phyloP scores from a whole-genome alignment of 495 filamentous ascomycete genomes.

The Aspergillus avenaceus region DNA sequence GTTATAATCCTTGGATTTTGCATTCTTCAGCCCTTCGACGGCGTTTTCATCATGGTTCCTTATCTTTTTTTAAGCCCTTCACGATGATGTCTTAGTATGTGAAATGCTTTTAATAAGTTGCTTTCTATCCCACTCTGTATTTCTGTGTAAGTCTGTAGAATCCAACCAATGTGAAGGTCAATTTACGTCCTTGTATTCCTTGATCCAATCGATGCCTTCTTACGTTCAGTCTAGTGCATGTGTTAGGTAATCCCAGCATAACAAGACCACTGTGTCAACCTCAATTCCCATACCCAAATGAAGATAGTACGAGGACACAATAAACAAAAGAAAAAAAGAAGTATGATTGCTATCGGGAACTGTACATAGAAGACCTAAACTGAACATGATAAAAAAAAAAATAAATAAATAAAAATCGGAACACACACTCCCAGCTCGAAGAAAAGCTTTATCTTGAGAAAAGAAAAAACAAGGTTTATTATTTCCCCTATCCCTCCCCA shows the following conservation, averaged over 20 bases:
- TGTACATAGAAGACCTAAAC: conserved; percentile 23
- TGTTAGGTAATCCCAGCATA: too few relatives aligned
- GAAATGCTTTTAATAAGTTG: neutral
- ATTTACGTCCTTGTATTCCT: too few relatives aligned
- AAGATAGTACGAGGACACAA: neutral
- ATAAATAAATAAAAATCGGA: conserved; percentile 3
- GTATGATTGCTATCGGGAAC: conserved; percentile 25
- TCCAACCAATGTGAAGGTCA: too few relatives aligned
- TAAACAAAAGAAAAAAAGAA: conserved; percentile 10
- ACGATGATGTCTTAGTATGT: neutral
- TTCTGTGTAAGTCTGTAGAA: too few relatives aligned
- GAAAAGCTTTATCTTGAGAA: conserved; percentile 3
- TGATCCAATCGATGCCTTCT: too few relatives aligned
- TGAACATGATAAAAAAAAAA: conserved; percentile 7
- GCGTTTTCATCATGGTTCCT: neutral
- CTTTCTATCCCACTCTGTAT: too few relatives aligned
- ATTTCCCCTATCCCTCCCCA: neutral
- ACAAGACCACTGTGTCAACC: too few relatives aligned
- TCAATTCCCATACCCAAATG: too few relatives aligned
- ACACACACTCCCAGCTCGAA: conserved; percentile 4
- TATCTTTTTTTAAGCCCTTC: neutral
- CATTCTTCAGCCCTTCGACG: conserved; percentile 1
- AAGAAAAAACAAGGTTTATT: conserved; percentile 3
- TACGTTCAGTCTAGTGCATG: too few relatives aligned
- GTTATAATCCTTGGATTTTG: neutral